Base-by-base conservation (phyloP, 257 asterid genomes). In the Jacaranda copaia region DNA sequence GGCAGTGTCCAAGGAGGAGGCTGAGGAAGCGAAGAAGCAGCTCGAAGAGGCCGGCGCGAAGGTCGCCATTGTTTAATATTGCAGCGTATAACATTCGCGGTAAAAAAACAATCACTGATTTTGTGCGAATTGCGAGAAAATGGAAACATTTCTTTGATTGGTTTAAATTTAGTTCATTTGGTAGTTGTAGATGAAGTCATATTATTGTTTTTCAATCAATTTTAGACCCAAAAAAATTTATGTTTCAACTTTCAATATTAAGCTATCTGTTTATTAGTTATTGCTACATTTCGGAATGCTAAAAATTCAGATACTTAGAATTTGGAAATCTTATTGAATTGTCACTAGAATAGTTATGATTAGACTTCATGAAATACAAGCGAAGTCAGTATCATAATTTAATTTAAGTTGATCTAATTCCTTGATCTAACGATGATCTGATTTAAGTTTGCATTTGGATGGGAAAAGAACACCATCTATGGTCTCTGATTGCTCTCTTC, bases 11-110 rank as follows among this genome's bases (percentile, higher is more conserved):
- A 88, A 89, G 74, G 96, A 92, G 1, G 97, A 92, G 60, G 97
- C 97, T 3, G 97, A 90, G 16, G 96, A 90, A 4, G 96, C 92
- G 3, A 92, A 90, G 84, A 92, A 92, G 80, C 95, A 90, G 88
- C 97, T 92, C 0, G 97, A 92, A 80, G 93, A 46, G 59, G 97
- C 94, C 46, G 97, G 97, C 38, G 96, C 96, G 1, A 89, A 89
- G 80, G 77, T 92, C 38, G 82, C 92, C 62, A 90, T 92, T 58
- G 89, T 73, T 35, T 81, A 35, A 49, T 32, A 2, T 20, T 58
- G 15, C 53, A 9, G 70, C 40, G 51, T 49, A 36, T 8, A 13
- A 25, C 48, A 39, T 75, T 62, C 32, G n/a, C 83, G 87, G 81
- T 74, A 79, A 78, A 76, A 46, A 46, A 2, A 8, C 13, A 55